Percentiles rank a stretch among this genome's conserved stretches.
Evolutionary conservation across 495 filamentous ascomycete genomes (phyloP).

Genomic region (Daldinia caldariorum): DNA sequence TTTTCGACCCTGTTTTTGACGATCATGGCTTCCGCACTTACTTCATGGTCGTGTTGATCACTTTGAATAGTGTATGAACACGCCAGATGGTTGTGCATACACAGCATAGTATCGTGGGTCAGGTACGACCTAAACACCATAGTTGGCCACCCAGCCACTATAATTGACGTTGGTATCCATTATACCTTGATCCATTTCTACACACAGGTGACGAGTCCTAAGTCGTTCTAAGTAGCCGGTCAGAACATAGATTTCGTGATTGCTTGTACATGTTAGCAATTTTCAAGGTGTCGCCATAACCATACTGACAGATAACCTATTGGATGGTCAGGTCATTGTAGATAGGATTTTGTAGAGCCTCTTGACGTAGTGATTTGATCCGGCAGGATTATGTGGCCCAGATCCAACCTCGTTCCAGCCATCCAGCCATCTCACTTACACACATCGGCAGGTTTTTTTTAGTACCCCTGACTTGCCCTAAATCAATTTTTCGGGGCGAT

Average conservation of each 20-base stretch:
- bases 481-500: background rate
- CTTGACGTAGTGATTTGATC: conserved; percentile 16
- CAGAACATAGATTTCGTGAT: background rate
- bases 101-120: conserved; percentile 16
- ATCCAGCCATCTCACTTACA: background rate
- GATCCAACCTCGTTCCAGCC: conserved; percentile 11
- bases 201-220: background rate
- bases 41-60: conserved; percentile 28
- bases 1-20: background rate
- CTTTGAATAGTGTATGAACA: conserved; percentile 11
- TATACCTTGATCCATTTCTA: background rate
- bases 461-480: background rate
- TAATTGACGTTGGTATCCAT: conserved; percentile 10
- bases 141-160: conserved; percentile 21
- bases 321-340: no score
- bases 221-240: background rate
- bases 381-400: conserved; percentile 27
- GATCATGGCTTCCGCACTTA: conserved; percentile 20
- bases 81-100: conserved; percentile 14
- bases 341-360: conserved; percentile 32
- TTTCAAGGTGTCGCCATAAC: background rate
- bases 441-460: background rate
- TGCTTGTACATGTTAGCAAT: background rate
- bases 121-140: conserved; percentile 25
- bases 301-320: background rate